Evolutionary conservation across 768 basidiomycete genomes (phyloP), one percentile per base, ranked within the genome.

Genomic region (Suillus americanus): DNA sequence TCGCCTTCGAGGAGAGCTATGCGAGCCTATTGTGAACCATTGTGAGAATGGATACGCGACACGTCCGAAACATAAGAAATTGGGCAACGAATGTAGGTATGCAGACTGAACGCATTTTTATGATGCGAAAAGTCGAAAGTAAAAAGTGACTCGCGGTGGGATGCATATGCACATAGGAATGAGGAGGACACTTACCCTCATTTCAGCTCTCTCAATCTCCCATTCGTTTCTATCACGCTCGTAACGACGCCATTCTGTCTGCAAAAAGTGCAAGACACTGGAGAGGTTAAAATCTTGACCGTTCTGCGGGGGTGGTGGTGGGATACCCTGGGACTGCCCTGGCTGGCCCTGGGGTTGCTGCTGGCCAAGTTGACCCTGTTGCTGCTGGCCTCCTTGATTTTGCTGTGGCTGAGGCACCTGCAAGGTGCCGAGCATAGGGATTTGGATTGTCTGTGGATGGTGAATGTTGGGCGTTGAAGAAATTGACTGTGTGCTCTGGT

Each of bases 201-300:
- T 98, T 79, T 99, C 97, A 38, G 97, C 97, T 70, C 97, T 84
- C 79, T 99, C 97, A 72, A 99, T 99, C 83, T 99, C 97, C 97
- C 97, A 99, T 80, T 99, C 97, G 75, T 99, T 99, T 72, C 97
- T 86, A 80, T 99, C 97, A 76, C 96, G 89, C 78, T 99, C 97
- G 74, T 97, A 99, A 65, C 94, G 85, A 67, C 97, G 85, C 94
- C 96, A 98, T 82, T 99, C 97, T 25, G 94, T 94, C 81, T 99
- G 97, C 60, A 99, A 85, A 77, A 94, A 99, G 81, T 99, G 97
- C 66, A 99, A 84, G 65, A 99, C 95, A 72, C 87, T 91, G 7
- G 95, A 96, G 62, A 99, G 88, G 55, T 90, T 97, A 77, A 91
- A 93, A 78, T 97, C 95, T 76, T 94, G 92, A 67, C 91, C 91